Base-by-base conservation (phyloP, 108 stramenopile species). In the Skeletonema potamos region DNA sequence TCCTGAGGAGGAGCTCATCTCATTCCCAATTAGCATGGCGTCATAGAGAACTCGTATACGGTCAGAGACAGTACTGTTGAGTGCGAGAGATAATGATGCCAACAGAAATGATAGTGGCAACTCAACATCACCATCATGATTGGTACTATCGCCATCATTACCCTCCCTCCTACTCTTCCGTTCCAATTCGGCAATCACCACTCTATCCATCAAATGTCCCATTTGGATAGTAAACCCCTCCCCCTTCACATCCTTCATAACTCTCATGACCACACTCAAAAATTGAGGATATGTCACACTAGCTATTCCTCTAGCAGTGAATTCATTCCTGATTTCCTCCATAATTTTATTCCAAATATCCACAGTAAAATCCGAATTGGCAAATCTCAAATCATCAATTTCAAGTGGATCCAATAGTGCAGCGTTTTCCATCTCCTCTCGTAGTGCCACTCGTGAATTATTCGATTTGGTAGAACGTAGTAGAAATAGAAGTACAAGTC, bases 171-270 rank as follows among this genome's bases (percentile, higher is more conserved):
- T n/a, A n/a, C n/a, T n/a, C n/a, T n/a, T 73, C 44, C 66, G 85
- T 56, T 79, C 66, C 65, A 91, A 22, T 32, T 74, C 66, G 32
- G 73, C 70, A 32, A 90, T 63, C 27, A 89, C 82, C 18, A 92
- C 88, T 6, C 94, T 78, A 68, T 96, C 94, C 41, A 96, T 29
- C 58, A 87, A 83, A 73, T 96, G 92, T 29, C 94, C 94, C 34
- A 89, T 66, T 51, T 93, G 85, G 27, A 96, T 70, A 15, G 94
- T 92, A 66, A 89, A 89, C 9, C 83, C 81, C 26, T 88, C 87
- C 7, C 86, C 87, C 63, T 81, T 79, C 41, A 70, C 27, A 26
- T 60, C 58, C 66, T 61, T 66, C 88, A 93, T 84, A 4, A 70
- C 74, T 13, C 34, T 27, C 64, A 91, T 77, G 1, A 85, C 81